Conservation (phyloP, 2,329 filamentous ascomycete genomes). For the Raffaelea arxii region DNA sequence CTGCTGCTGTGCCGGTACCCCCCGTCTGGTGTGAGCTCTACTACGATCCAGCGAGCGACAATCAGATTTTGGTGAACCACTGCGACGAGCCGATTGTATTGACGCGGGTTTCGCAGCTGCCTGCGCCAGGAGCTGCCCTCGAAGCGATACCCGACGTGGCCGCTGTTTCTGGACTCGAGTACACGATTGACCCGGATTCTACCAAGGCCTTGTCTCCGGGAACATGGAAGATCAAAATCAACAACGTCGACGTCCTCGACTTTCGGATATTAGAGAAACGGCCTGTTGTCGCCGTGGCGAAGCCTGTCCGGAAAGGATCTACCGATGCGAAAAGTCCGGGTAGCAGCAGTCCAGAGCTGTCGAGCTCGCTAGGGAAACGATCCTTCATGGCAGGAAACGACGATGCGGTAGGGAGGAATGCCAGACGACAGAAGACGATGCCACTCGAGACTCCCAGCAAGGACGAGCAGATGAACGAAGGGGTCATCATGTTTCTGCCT, state of each 20-base stretch:
- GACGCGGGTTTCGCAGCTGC: slow-evolving; percentile 30
- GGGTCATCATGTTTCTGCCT: slow-evolving; percentile 46
- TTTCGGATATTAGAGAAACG: slow-evolving; percentile 49
- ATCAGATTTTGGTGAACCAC: slow-evolving; percentile 45
- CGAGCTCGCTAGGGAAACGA: slow-evolving; percentile 41
- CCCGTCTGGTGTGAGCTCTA: slow-evolving; percentile 51
- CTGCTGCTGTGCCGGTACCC: slow-evolving; percentile 32
- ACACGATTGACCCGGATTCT: slow-evolving; percentile 29
- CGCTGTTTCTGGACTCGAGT: slow-evolving; percentile 15
- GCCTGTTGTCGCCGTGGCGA: slow-evolving; percentile 17
- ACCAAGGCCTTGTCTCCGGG: slow-evolving; percentile 41
- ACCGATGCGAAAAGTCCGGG: too few species aligned
- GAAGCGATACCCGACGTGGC: slow-evolving; percentile 5
- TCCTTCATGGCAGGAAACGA: slow-evolving; percentile 35
- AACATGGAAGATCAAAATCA: slow-evolving; percentile 46
- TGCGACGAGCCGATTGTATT: slow-evolving; percentile 45
- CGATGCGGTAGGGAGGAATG: slow-evolving; percentile 23
- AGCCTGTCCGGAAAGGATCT: too few species aligned
- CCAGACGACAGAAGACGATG: slow-evolving; percentile 22
- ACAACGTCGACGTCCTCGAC: slow-evolving; percentile 40
- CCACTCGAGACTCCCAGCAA: slow-evolving; percentile 23
- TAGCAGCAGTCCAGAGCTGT: too few species aligned
- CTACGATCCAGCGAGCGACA: slow-evolving; percentile 49
- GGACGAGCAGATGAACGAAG: slow-evolving; percentile 28
- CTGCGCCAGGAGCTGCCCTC: neutral